These are phyloP conservation scores for Colletotrichum viniferum DNA, from an alignment of 2,329 filamentous ascomycete species.

Conservation along the genomic window DNA sequence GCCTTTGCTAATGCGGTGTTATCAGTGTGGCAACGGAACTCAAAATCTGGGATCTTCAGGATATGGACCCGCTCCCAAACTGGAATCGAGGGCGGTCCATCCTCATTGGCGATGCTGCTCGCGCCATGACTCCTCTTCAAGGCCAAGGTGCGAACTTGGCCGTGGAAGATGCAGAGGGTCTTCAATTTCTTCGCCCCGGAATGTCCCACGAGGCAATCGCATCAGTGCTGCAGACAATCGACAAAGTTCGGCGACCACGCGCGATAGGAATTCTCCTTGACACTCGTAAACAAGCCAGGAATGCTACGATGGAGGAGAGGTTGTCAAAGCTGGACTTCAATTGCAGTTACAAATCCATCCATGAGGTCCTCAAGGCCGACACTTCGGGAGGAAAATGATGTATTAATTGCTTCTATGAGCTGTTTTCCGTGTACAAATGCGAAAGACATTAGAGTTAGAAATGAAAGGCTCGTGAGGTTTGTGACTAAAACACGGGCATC, in stretches of 20 bases:
- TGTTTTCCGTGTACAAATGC: neutral
- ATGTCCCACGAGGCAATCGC: conserved; percentile 1
- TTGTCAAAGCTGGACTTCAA: neutral
- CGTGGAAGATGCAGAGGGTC: conserved; percentile 43
- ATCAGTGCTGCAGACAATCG: neutral
- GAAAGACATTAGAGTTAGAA: neutral
- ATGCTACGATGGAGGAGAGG: neutral
- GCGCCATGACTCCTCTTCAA: conserved; percentile 39
- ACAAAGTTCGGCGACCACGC: neutral
- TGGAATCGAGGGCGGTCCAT: conserved; percentile 29
- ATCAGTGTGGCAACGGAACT: conserved; percentile 29
- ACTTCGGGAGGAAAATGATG: neutral
- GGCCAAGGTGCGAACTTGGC: conserved; percentile 45
- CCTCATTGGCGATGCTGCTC: conserved; percentile 24
- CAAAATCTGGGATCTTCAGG: conserved; percentile 48
- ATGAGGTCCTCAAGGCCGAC: neutral
- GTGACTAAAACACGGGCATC: too few relatives aligned
- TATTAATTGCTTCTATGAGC: neutral
- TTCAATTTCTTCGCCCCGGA: conserved; percentile 20
- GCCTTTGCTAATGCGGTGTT: neutral
- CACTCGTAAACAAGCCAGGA: neutral
- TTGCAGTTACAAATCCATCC: neutral
- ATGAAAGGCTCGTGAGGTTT: too few relatives aligned
- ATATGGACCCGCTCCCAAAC: conserved; percentile 41
- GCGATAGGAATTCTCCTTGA: neutral